Base-by-base conservation (phyloP, 1,284 basidiomycete species). In the Xerocomus cyaneibrunnescens region DNA sequence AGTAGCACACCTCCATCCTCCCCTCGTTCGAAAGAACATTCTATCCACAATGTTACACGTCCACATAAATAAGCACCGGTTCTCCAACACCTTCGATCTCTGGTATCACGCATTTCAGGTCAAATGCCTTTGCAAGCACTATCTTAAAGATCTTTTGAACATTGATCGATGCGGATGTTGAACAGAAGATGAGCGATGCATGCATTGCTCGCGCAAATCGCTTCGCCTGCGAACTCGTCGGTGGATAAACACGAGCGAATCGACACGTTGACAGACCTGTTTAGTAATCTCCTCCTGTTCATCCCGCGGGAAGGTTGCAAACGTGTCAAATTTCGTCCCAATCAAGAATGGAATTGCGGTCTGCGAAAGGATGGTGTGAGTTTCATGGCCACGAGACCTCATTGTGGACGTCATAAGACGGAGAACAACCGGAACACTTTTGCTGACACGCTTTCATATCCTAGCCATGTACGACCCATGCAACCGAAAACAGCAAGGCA, bases 61-160 rank as follows among this genome's bases (percentile, higher is more conserved):
- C 93, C 64, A 94, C 84, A 73, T 97, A 97, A 58, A 96, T 83
- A 64, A 97, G 75, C 62, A 97, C 80, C 21, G 94, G 94, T 72
- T 96, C 93, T 55, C 94, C 94, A 37, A 94, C 88, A 48, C 92
- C 91, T 67, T 94, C 92, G 59, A 97, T 96, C 75, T 98, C 94
- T 35, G 94, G 94, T 62, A 98, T 95, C 57, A 96, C 93, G 68
- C 93, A 96, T 82, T 97, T 92, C 54, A 89, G 77, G 72, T 92
- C 91, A 63, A 93, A 93, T 28, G 91, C 90, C 69, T 93, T 92
- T 48, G 89, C 89, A 45, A 94, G 79, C 39, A 94, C 89, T 71
- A 95, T 94, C 78, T 98, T 97, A 85, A 98, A 98, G 62, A 98
- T 98, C 80, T 98, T 97, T 79, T 98, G 96, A 48, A 99, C 95